Conservation (phyloP, 768 basidiomycete genomes). For the Erythrobasidium yunnanense region DNA sequence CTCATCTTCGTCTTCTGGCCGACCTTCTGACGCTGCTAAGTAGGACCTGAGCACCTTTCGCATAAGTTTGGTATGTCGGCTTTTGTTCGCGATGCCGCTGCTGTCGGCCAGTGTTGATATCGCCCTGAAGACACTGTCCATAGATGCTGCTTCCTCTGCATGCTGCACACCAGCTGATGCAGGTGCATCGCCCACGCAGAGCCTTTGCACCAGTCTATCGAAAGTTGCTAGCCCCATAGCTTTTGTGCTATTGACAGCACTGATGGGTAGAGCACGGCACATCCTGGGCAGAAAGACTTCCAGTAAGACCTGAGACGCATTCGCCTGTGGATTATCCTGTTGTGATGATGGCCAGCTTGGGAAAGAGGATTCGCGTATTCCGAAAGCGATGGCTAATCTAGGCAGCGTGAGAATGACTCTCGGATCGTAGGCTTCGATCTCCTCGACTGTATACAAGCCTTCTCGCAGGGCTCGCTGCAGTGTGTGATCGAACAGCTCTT, state of each 20-base stretch:
- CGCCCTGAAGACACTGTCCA: neutral
- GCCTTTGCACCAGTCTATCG: no score
- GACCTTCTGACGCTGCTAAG: neutral
- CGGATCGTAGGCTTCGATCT: neutral
- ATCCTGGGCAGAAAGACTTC: slow-evolving; percentile 17
- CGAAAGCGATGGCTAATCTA: neutral
- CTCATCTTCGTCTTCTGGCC: neutral
- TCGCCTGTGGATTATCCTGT: no score
- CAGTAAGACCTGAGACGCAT: no score
- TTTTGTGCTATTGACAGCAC: no score
- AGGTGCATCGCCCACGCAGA: no score
- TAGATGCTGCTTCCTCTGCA: no score
- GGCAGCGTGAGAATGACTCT: slow-evolving; percentile 10
- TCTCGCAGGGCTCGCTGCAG: slow-evolving; percentile 1
- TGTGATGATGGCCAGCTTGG: no score
- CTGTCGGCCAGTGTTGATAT: neutral
- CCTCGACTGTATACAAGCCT: neutral
- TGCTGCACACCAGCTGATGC: no score
- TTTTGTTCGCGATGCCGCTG: neutral
- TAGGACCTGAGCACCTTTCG: neutral
- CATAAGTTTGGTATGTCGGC: neutral
- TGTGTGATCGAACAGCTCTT: slow-evolving; percentile 2
- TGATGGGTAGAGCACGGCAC: no score
- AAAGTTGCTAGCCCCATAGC: no score
- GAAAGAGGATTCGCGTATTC: neutral